phyloP scores from a whole-genome alignment of 2,329 filamentous ascomycete species.

The Colletotrichum echinochloae region DNA sequence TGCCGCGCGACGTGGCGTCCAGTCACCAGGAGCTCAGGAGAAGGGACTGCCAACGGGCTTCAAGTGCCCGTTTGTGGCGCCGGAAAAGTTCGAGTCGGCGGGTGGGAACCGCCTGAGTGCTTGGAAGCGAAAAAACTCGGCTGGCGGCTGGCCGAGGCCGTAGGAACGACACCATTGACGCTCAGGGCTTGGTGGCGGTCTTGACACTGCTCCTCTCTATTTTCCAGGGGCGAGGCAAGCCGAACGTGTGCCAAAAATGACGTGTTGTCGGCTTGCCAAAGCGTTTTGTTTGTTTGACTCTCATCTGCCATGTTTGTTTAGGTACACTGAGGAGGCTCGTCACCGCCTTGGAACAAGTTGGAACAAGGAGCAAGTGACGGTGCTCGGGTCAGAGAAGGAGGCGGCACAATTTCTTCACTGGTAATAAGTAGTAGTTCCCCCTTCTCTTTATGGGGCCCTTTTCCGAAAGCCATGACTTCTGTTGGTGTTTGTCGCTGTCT shows the following conservation, averaged over 20 bases:
- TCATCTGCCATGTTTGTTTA: conserved; percentile 18
- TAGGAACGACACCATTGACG: conserved; percentile 17
- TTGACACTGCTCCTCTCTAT: neutral
- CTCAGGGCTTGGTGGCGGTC: conserved; percentile 17
- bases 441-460: neutral
- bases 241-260: conserved; percentile 5
- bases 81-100: conserved; percentile 8
- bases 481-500: conserved; percentile 5
- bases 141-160: conserved; percentile 11
- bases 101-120: conserved; percentile 18
- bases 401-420: neutral
- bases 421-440: neutral
- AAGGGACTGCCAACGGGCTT: neutral
- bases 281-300: neutral
- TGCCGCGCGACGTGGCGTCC: conserved; percentile 35
- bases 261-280: conserved; percentile 20
- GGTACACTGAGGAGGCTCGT: neutral
- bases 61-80: conserved; percentile 36
- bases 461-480: neutral
- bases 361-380: neutral
- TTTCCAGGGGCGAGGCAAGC: conserved; percentile 28
- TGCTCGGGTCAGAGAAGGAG: neutral
- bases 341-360: no score
- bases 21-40: conserved; percentile 21
- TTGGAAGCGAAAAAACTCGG: conserved; percentile 7